A percentile compares a stretch with the other conserved stretches of the same genome.
Conservation (phyloP, 2,329 filamentous ascomycete genomes). For the Taxawa tesnikishii region DNA sequence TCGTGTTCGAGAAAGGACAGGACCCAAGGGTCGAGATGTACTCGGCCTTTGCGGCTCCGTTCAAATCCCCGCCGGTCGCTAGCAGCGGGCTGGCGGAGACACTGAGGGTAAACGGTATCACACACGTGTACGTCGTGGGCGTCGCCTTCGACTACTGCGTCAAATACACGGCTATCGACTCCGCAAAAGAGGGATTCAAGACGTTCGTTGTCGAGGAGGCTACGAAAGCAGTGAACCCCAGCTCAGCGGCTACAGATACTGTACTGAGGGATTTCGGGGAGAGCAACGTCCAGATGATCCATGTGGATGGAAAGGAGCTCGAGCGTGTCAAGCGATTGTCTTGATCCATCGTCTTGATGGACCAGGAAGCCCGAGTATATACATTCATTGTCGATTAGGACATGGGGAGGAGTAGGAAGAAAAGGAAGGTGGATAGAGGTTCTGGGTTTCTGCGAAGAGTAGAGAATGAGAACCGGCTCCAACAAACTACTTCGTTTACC, state of each 20-base stretch:
- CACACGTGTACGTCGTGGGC: conserved; percentile 75
- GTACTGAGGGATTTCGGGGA: not conserved
- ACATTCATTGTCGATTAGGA: too few relatives aligned
- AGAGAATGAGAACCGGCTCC: too few relatives aligned
- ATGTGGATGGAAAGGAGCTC: conserved; percentile 4
- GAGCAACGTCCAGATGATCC: conserved; percentile 2
- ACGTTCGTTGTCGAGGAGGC: conserved; percentile 70
- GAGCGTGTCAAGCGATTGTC: conserved; percentile 3
- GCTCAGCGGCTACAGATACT: not conserved
- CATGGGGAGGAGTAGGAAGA: too few relatives aligned
- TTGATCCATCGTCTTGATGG: too few relatives aligned
- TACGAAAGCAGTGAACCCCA: conserved; percentile 55
- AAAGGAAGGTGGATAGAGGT: too few relatives aligned
- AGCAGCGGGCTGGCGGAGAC: conserved; percentile 49
- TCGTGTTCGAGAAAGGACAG: conserved; percentile 65
- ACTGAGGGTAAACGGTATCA: conserved; percentile 48
- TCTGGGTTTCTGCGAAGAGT: too few relatives aligned
- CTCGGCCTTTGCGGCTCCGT: conserved; percentile 77
- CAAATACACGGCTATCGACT: conserved; percentile 66
- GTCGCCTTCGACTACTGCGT: conserved; percentile 88
- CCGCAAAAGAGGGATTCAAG: conserved; percentile 60
- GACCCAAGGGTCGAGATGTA: conserved; percentile 79
- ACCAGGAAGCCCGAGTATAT: too few relatives aligned
- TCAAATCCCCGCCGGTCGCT: conserved; percentile 46
- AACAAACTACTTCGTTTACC: too few relatives aligned